Evolutionary conservation across 1,139 yeast genomes (phyloP), one percentile per base, ranked within the genome.

Genomic region (Hyphopichia fennica): DNA sequence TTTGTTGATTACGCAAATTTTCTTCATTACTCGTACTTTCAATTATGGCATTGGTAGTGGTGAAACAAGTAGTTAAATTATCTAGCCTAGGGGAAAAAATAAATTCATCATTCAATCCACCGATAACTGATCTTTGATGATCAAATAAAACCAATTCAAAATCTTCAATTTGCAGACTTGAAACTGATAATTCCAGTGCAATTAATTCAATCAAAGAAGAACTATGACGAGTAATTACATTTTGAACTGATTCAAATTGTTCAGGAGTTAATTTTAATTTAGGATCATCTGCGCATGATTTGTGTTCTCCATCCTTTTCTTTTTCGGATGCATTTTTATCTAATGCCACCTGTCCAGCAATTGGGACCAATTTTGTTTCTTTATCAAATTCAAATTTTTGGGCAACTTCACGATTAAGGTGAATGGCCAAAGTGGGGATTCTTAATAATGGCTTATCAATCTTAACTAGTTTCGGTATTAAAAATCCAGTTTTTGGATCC

Each of bases 381-480:
- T 82, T 86, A 68, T 93, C 89, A 67, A 90, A 88, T 59, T 89
- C 96, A 57, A 93, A 87, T 62, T 87, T 88, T 44, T 72, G 72
- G 56, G 83, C 82, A 37, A 82, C 88, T 34, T 81, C 88, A 50
- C 96, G 78, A 56, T 88, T 84, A 52, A 93, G 75, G 63, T 93
- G 99, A 49, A 93, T 91, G 15, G 99, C 99, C 60, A 93, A 74
- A 1, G 97, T 90, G 34, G 98, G 99, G 45, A 93, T 91, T 58
- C 96, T 81, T 57, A 93, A 73, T 45, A 93, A 66, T 1, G 99
- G 97, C 61, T 79, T 86, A 52, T 87, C 82, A 49, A 93, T 76
- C 62, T 89, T 87, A 48, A 93, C 79, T 47, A 93, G 72, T 56
- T 75, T 82, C 1, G 96, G 82, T 34, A 79, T 77, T 48, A 68